Evolutionary conservation across 2,329 filamentous ascomycete genomes (phyloP), one percentile per base, ranked within the genome.

Genomic region (Ascochyta viciae-villosae): DNA sequence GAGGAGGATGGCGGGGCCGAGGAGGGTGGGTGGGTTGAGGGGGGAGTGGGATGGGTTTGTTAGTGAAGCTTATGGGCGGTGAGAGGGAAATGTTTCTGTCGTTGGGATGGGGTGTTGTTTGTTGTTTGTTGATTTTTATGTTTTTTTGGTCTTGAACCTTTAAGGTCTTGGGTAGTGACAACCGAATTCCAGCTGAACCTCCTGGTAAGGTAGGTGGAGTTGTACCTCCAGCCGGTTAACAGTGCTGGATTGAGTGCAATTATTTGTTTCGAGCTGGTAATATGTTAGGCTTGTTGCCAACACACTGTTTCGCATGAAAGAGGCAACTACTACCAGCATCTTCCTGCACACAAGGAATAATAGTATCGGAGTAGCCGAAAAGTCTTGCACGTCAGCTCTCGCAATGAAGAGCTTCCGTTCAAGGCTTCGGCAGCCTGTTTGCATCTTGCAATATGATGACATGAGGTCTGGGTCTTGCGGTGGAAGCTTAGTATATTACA

Each of bases 21-120:
- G n/a, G n/a, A 62, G 27, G 62, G 66, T 50, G 15, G 33, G 33
- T 6, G 33, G 33, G 15, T 68, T 72, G 40, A 53, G 68, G 61
- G 33, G 60, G 39, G 73, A 75, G 49, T 71, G 62, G 63, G 64
- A 69, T 46, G 53, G 24, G 7, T 61, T 68, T 29, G 53, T 65
- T 4, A 61, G 43, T 12, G 63, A 70, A 60, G 68, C 68, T 3
- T 75, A 73, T 64, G 62, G 65, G 16, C 45, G 59, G 33, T 53
- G 43, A 50, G 16, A 9, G 13, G 15, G 33, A n/a, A 6, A n/a
- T 34, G 7, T 34, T n/a, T 3, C 10, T n/a, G 1, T 5, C 9
- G 12, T 12, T 16, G 15, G 5, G n/a, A 35, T 16, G 6, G 6
- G 33, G n/a, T 16, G 15, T 2, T 35, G 33, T 15, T 26, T 16